Conservation (phyloP, 2,329 filamentous ascomycete species). For the Cytospora paraplurivora region DNA sequence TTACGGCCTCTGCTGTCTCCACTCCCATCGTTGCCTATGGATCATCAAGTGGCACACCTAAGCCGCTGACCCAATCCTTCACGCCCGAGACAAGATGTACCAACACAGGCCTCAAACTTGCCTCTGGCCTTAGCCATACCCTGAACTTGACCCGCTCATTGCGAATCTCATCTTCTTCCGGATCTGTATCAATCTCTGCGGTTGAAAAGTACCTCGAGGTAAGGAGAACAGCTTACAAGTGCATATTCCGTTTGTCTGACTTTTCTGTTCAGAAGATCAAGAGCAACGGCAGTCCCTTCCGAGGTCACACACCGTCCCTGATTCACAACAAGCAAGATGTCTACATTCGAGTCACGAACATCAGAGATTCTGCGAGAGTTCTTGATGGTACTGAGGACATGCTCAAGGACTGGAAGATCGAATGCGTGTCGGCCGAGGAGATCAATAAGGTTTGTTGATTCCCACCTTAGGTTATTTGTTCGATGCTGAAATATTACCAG, state of each 20-base stretch:
- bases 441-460: conserved; percentile 43
- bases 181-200: conserved; percentile 40
- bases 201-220: conserved; percentile 51
- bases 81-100: conserved; percentile 29
- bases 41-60: conserved; percentile 26
- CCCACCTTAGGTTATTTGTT: not conserved
- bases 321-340: conserved; percentile 45
- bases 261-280: conserved; percentile 43
- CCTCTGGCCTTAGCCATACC: conserved; percentile 48
- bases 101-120: conserved; percentile 35
- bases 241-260: conserved; percentile 19
- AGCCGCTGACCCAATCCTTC: conserved; percentile 15
- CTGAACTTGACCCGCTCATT: conserved; percentile 50
- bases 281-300: conserved; percentile 38
- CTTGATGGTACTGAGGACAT: conserved; percentile 46
- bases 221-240: conserved; percentile 30
- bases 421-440: conserved; percentile 48
- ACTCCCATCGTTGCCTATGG: conserved; percentile 32
- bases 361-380: conserved; percentile 59
- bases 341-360: conserved; percentile 60
- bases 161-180: conserved; percentile 41
- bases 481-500: conserved; percentile 13
- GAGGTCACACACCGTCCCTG: conserved; percentile 41
- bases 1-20: conserved; percentile 33
- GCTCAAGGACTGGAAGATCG: conserved; percentile 48